Percentiles rank a stretch among this genome's conserved stretches.
Evolutionary conservation across 2,329 filamentous ascomycete species (phyloP).

Genomic region (Colletotrichum lindemuthianum): DNA sequence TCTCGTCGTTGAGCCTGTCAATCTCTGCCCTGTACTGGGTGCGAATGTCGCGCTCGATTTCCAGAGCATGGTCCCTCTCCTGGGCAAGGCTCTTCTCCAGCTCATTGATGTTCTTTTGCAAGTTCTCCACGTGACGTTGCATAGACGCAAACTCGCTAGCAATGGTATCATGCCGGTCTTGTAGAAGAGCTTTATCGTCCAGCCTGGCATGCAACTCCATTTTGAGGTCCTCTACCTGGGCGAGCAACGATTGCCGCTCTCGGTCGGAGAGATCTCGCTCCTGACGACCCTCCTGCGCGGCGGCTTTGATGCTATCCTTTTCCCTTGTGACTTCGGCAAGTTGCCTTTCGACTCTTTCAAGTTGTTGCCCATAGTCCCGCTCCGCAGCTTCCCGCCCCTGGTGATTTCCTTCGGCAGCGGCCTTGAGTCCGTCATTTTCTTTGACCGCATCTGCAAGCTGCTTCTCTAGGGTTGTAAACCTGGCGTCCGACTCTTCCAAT

Average conservation of each 20-base stretch:
- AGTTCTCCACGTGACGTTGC: conserved; percentile 68
- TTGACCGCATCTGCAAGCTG: conserved; percentile 57
- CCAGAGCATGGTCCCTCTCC: conserved; percentile 66
- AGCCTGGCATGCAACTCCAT: conserved; percentile 67
- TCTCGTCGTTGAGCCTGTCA: conserved; percentile 65
- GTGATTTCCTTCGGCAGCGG: conserved; percentile 54
- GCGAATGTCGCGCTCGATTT: conserved; percentile 69
- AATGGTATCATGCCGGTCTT: conserved; percentile 74
- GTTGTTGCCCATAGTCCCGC: conserved; percentile 51
- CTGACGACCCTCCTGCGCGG: conserved; percentile 55
- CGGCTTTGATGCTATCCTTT: conserved; percentile 54
- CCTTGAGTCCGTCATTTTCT: conserved; percentile 57
- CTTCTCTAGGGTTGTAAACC: conserved; percentile 62
- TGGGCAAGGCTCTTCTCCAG: conserved; percentile 60
- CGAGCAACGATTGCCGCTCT: conserved; percentile 53
- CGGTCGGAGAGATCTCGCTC: conserved; percentile 53
- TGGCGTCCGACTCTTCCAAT: conserved; percentile 62
- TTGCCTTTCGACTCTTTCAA: conserved; percentile 61
- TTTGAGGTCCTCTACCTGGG: conserved; percentile 65
- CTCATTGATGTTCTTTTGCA: conserved; percentile 58
- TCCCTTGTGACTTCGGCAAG: conserved; percentile 57
- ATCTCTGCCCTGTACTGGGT: conserved; percentile 57
- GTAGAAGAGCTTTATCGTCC: conserved; percentile 76
- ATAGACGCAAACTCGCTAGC: conserved; percentile 73
- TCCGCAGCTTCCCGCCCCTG: conserved; percentile 54